A percentile compares a stretch with the other conserved stretches of the same genome.
Evolutionary conservation across 1,284 basidiomycete genomes (phyloP).

Genomic region (Stereum hirsutum): DNA sequence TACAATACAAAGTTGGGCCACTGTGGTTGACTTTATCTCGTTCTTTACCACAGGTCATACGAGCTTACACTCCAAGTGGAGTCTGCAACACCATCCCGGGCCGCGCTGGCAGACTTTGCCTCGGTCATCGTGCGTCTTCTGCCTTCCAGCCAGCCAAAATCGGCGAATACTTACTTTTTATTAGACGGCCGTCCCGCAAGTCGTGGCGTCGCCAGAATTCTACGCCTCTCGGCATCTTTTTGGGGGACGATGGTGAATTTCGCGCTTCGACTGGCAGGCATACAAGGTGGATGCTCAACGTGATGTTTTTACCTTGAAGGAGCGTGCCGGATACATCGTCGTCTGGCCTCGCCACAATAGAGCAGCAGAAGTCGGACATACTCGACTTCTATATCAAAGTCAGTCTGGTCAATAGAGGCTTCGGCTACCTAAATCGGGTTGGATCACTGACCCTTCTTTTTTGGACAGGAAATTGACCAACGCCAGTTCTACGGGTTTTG

Average conservation of each 20-base stretch:
- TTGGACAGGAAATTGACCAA: slow-evolving; percentile 28
- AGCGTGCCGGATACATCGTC: background rate
- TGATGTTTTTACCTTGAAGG: too few relatives aligned
- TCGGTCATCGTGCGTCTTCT: slow-evolving; percentile 20
- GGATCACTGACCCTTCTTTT: too few relatives aligned
- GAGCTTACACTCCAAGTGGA: slow-evolving; percentile 27
- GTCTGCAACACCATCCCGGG: slow-evolving; percentile 23
- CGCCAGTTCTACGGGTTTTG: slow-evolving; percentile 33
- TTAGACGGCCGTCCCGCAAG: slow-evolving; percentile 24
- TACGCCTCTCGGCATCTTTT: slow-evolving; percentile 28
- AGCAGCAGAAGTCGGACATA: slow-evolving; percentile 27
- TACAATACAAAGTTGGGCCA: too few relatives aligned
- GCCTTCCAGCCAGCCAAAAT: too few relatives aligned
- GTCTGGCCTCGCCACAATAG: slow-evolving; percentile 19
- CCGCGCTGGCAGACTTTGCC: slow-evolving; percentile 21
- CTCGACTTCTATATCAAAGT: slow-evolving; percentile 32
- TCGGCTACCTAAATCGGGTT: too few relatives aligned
- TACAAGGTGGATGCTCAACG: background rate
- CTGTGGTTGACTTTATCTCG: too few relatives aligned
- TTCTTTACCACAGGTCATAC: too few relatives aligned
- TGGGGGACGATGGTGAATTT: slow-evolving; percentile 25
- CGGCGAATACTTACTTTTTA: too few relatives aligned
- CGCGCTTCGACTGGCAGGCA: background rate
- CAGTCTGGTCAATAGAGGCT: too few relatives aligned
- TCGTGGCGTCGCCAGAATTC: slow-evolving; percentile 27